Evolutionary conservation across 768 basidiomycete genomes (phyloP).

Genomic region (Trametes coccinea): DNA sequence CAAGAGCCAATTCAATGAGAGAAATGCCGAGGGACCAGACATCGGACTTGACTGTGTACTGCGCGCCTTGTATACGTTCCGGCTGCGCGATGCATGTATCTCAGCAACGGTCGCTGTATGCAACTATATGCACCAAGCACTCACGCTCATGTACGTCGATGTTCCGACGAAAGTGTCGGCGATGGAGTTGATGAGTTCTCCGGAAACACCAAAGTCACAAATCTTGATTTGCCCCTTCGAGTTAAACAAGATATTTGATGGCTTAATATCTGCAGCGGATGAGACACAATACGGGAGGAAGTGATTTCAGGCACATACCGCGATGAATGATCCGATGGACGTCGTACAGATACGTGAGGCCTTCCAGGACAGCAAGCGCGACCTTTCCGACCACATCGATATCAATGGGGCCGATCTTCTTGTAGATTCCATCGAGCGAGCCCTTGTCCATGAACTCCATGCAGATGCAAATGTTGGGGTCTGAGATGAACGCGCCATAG

Average conservation of each 20-base stretch:
- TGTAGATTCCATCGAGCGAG: constrained; percentile 93
- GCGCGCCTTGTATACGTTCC: constrained; percentile 97
- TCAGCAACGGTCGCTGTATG: not conserved
- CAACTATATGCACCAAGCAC: constrained; percentile 32
- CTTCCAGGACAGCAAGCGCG: constrained; percentile 92
- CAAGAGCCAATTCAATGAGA: constrained; percentile 93
- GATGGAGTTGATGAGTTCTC: constrained; percentile 97
- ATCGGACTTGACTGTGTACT: constrained; percentile 98
- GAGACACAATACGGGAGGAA: not conserved
- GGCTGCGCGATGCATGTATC: constrained; percentile 55
- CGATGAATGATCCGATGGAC: constrained; percentile 97
- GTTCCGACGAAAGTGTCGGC: constrained; percentile 99
- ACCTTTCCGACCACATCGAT: constrained; percentile 92
- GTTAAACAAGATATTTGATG: constrained; percentile 95
- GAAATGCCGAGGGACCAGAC: constrained; percentile 99
- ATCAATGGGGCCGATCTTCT: constrained; percentile 90
- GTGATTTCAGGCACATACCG: constrained; percentile 55
- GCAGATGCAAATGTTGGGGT: constrained; percentile 98
- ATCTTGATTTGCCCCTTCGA: constrained; percentile 97
- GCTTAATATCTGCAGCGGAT: constrained; percentile 83
- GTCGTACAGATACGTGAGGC: constrained; percentile 96
- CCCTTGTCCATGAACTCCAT: constrained; percentile 98
- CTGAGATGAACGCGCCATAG: constrained; percentile 93
- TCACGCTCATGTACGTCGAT: constrained; percentile 98
- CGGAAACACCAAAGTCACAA: constrained; percentile 98